phyloP scores from a whole-genome alignment of 106 monocot species.

The Iris macrosiphon region DNA sequence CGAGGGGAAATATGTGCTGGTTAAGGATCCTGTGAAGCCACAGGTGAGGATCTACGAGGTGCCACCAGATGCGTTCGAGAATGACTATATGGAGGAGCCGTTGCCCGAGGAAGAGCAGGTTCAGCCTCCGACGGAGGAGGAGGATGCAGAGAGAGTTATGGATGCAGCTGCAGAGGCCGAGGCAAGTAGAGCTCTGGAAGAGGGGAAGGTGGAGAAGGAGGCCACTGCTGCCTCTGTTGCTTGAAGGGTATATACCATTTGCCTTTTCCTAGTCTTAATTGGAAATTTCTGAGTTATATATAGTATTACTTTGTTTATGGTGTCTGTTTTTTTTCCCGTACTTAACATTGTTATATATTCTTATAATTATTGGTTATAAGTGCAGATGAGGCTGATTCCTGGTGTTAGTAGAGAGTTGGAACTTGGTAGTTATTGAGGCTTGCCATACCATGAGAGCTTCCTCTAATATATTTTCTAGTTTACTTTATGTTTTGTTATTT shows the following conservation, averaged over 20 bases:
- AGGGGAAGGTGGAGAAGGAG: conserved; percentile 23
- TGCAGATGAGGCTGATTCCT: no score
- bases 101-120: conserved; percentile 97
- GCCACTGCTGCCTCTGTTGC: conserved; percentile 6
- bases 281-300: no score
- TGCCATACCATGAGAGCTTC: no score
- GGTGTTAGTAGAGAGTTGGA: no score
- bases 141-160: conserved; percentile 12
- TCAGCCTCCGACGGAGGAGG: conserved; percentile 53
- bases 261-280: no score
- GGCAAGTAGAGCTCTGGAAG: conserved; percentile 9
- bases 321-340: no score
- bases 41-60: conserved; percentile 98
- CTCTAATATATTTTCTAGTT: no score
- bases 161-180: conserved; percentile 40
- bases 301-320: no score
- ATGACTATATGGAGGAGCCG: conserved; percentile 96
- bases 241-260: conserved; percentile 20
- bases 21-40: conserved; percentile 91
- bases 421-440: no score
- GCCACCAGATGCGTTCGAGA: conserved; percentile 90
- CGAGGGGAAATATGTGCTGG: conserved; percentile 97
- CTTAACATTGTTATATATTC: no score
- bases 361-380: no score
- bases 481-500: no score